phyloP scores from a whole-genome alignment of 2,329 filamentous ascomycete genomes.

The Didymella keratinophila region DNA sequence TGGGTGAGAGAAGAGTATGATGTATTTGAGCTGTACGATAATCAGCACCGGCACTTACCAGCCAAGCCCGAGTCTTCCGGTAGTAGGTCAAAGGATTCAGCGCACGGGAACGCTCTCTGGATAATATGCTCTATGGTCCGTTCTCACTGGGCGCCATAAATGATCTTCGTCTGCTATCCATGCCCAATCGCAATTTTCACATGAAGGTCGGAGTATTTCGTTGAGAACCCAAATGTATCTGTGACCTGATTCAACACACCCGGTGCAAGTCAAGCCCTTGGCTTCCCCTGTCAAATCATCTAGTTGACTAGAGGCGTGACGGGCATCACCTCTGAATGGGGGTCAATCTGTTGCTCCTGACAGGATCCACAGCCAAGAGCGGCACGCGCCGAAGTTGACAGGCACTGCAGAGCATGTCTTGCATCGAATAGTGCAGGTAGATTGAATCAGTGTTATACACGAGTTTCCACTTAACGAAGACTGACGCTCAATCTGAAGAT shows the following conservation, averaged over 20 bases:
- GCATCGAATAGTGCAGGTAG: background rate
- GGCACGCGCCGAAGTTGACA: background rate
- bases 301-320: slow-evolving; percentile 5
- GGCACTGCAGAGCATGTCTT: background rate
- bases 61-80: background rate
- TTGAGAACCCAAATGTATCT: background rate
- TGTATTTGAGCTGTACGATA: background rate
- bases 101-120: background rate
- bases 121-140: background rate
- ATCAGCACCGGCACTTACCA: background rate
- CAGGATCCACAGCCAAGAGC: slow-evolving; percentile 3
- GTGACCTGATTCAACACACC: slow-evolving; percentile 10
- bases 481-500: background rate
- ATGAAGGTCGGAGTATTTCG: background rate
- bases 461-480: background rate
- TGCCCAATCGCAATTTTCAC: background rate
- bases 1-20: slow-evolving; percentile 16
- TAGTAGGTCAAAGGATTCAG: background rate
- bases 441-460: background rate
- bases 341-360: slow-evolving; percentile 2
- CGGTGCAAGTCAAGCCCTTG: slow-evolving; percentile 3
- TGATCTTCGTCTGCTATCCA: background rate
- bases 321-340: background rate
- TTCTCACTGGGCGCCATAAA: background rate
- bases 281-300: background rate